These are phyloP conservation scores for Leccinellum albellum DNA, from an alignment of 768 basidiomycete species.

Conservation along the genomic window DNA sequence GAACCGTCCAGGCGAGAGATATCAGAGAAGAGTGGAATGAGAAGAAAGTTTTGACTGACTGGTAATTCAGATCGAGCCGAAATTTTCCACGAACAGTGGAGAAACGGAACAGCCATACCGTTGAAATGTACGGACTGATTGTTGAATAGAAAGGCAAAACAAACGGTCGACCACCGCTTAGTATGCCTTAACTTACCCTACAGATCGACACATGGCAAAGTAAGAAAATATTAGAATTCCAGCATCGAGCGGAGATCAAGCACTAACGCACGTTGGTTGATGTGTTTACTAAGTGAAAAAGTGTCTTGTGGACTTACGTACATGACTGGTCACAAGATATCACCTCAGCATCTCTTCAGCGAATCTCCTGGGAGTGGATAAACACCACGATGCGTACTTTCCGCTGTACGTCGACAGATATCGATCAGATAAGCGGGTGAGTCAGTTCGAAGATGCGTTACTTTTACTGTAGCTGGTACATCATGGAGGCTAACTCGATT, in stretches of 20 bases:
- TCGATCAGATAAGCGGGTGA: not conserved
- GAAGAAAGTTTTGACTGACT: too few species aligned
- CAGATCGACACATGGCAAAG: not conserved
- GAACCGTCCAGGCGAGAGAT: too few species aligned
- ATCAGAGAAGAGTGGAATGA: too few species aligned
- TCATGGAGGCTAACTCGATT: not conserved
- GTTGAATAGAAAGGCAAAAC: too few species aligned
- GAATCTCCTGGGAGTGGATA: not conserved
- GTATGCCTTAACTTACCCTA: too few species aligned
- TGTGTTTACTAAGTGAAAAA: not conserved
- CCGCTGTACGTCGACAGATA: not conserved
- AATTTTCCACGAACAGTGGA: too few species aligned
- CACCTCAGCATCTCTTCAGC: not conserved
- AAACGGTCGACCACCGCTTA: too few species aligned
- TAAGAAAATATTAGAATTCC: not conserved
- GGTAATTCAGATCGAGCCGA: too few species aligned
- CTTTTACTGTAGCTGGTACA: not conserved
- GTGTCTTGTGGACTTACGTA: not conserved
- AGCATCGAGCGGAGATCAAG: not conserved
- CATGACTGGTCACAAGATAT: not conserved
- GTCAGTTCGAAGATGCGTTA: not conserved
- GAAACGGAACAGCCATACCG: too few species aligned
- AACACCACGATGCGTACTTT: not conserved
- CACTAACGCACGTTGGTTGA: too few species aligned
- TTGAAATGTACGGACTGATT: too few species aligned